These are phyloP conservation scores for Penicillium sp. DNA, from an alignment of 2,329 filamentous ascomycete species.

Conservation along the genomic window DNA sequence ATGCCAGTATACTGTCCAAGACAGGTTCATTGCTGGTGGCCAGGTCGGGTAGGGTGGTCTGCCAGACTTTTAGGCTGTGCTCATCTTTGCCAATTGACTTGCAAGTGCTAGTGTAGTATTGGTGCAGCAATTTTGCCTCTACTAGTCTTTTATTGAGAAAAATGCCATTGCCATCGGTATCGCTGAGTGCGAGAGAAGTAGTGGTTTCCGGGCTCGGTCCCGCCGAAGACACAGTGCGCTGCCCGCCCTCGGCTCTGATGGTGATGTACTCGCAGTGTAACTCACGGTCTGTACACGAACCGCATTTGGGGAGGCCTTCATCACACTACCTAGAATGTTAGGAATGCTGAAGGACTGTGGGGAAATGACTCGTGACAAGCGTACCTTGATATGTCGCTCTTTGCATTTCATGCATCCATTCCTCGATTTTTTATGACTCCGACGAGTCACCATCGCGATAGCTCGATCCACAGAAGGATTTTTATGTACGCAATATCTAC, in stretches of 20 bases:
- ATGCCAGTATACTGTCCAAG: not conserved
- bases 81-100: not conserved
- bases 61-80: not conserved
- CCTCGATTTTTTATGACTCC: not conserved
- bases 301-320: not conserved
- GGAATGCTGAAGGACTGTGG: not conserved
- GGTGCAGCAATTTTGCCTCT: not conserved
- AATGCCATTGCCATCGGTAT: not conserved
- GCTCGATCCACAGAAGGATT: too few species aligned
- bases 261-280: not conserved
- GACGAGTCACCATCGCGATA: not conserved
- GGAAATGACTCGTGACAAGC: not conserved
- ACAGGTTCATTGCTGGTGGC: not conserved
- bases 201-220: not conserved
- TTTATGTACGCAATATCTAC: too few species aligned
- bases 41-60: not conserved
- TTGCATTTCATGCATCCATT: not conserved
- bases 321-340: not conserved
- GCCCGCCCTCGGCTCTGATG: not conserved
- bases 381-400: not conserved
- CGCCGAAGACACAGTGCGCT: not conserved
- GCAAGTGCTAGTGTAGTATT: not conserved
- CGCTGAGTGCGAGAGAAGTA: not conserved
- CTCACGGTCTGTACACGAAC: not conserved
- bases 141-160: not conserved